phyloP scores from a whole-genome alignment of 2,329 filamentous ascomycete genomes.

The Cladophialophora exuberans region DNA sequence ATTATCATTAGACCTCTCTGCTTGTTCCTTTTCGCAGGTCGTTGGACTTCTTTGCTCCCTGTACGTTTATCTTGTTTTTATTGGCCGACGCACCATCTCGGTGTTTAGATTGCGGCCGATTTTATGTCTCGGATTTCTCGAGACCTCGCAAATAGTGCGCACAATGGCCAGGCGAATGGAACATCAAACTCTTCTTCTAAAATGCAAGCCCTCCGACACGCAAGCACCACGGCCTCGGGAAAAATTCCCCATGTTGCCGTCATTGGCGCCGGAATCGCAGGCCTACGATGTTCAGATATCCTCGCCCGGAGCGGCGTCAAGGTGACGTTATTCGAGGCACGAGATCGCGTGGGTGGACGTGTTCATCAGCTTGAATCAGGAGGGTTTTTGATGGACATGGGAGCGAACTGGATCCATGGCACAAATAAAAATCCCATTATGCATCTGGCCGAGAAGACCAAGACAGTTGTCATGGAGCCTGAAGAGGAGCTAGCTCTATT shows the following conservation, averaged over 20 bases:
- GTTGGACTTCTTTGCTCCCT: no score
- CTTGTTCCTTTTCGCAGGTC: no score
- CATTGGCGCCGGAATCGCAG: slow-evolving; percentile 63
- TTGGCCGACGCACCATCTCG: neutral
- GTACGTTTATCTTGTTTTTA: no score
- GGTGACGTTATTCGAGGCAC: slow-evolving; percentile 64
- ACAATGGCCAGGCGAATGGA: slow-evolving; percentile 13
- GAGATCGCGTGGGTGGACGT: slow-evolving; percentile 61
- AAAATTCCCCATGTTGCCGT: slow-evolving; percentile 57
- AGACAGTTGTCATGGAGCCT: slow-evolving; percentile 55
- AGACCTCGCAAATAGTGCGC: slow-evolving; percentile 24
- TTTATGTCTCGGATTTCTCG: slow-evolving; percentile 29
- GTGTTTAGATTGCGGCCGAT: neutral
- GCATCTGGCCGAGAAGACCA: slow-evolving; percentile 57
- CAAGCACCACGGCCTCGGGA: slow-evolving; percentile 35
- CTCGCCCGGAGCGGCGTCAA: slow-evolving; percentile 57
- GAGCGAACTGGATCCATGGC: slow-evolving; percentile 69
- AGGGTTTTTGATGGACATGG: slow-evolving; percentile 61
- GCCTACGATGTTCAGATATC: slow-evolving; percentile 62
- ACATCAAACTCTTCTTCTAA: neutral
- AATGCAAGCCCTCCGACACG: slow-evolving; percentile 18
- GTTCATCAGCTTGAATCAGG: slow-evolving; percentile 55
- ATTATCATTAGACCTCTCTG: no score
- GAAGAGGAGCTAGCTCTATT: slow-evolving; percentile 56
- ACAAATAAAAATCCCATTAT: slow-evolving; percentile 63